Evolutionary conservation across 176 grass and related monocot species (phyloP), one percentile per base, ranked within the genome.

Genomic region (Thinopyrum elongatum): DNA sequence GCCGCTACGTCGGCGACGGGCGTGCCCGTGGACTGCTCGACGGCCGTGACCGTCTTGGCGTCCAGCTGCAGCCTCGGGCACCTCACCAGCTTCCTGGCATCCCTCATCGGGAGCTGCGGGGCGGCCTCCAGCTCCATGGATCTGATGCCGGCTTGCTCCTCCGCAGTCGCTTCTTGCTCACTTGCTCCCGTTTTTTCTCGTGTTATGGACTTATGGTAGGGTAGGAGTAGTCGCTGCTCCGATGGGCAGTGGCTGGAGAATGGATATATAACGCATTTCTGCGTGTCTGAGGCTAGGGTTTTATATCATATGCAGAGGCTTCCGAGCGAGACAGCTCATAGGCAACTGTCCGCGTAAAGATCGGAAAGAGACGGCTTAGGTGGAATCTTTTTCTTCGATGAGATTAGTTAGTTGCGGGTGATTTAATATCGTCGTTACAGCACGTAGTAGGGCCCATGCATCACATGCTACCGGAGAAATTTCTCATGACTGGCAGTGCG

Each of bases 31-130:
- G 94, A 90, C 80, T 89, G 86, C 46, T 93, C 84, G 49, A 93
- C 82, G 9, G 91, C 83, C 8, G 85, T 44, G 15, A 79, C 81
- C 66, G 91, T 95, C 51, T 85, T 95, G 46, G 82, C 38, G 79
- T 87, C 86, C 67, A 91, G 83, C 49, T 93, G 86, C 30, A 95
- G 62, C 86, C 89, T 85, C 69, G 94, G 87, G 70, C 94, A 95
- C 84, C 91, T 72, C 33, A 64, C 76, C 55, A 95, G 86, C 87
- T 90, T 94, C 76, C 90, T 84, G 51, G 30, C 90, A 23, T 88
- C 88, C 74, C 62, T 87, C 77, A 77, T 91, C 31, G 79, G 46
- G 39, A 34, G 77, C 39, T 65, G 82, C 70, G 64, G 63, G 62
- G 82, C 63, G 38, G 65, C 62, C 64, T 85, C 75, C 58, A 87